Evolutionary conservation across 345 rosid genomes (phyloP), one percentile per base, ranked within the genome.

Genomic region (Citrus medica): DNA sequence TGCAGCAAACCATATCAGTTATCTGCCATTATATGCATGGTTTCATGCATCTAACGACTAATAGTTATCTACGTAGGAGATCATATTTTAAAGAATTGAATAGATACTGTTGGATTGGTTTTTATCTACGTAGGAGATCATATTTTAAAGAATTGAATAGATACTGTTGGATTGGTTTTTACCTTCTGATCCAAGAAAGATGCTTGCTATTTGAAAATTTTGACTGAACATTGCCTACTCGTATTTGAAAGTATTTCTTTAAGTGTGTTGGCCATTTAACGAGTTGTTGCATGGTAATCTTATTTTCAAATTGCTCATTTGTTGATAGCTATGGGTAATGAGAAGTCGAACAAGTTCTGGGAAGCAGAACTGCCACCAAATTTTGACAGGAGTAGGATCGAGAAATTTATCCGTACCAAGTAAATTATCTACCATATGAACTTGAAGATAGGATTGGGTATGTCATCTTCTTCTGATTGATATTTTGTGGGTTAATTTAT

Each of bases 291-390:
- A 42, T 79, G 67, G 35, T 60, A 21, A 71, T 74, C 8, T 64
- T 35, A 21, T 35, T 59, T 51, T 70, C 27, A 59, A 59, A 33
- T 71, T 76, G 51, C 62, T 40, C 80, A 35, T 73, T 42, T 79
- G 63, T 73, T 64, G 38, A 56, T 74, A 88, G 93, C 86, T 42
- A 81, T 86, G 85, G 93, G 93, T 21, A 90, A 90, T 74, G 79
- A 78, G 79, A 86, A 78, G 79, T 82, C 90, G 6, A 90, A 90
- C 73, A 79, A 72, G 56, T 86, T 81, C 72, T 90, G 93, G 93
- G 93, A 90, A 83, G 90, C 91, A 71, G 85, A 87, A 75, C 32
- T 86, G 74, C 91, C 90, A 38, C 68, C 86, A 38, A 74, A 86
- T 71, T 82, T 79, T 66, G 82, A 83, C 71, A 84, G 88, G 83